These are phyloP conservation scores for Bryoerythrophyllum caledonicum DNA, from an alignment of 225 moss, liverwort and hornwort species.

Conservation along the genomic window DNA sequence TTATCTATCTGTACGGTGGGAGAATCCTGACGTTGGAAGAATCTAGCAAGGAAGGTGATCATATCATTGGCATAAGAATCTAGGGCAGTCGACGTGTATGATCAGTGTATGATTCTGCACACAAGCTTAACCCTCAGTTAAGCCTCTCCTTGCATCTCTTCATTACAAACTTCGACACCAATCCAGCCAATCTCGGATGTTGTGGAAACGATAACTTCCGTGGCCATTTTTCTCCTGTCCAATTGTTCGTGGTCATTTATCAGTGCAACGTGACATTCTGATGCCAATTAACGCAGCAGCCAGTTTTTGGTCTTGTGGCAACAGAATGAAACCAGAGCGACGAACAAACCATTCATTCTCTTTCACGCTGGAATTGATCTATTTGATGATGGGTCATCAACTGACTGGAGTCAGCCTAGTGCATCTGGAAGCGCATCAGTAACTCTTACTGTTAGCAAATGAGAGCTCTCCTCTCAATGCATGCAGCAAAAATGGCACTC, in stretches of 20 bases:
- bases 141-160: background rate
- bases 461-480: background rate
- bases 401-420: background rate
- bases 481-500: too few species aligned
- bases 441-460: constrained; percentile 6
- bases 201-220: background rate
- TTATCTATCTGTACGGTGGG: background rate
- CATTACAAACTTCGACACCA: background rate
- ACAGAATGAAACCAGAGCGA: background rate
- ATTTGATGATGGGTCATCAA: background rate
- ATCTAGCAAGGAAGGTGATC: background rate
- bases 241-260: background rate
- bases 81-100: background rate
- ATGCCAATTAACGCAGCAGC: background rate
- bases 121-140: too few species aligned
- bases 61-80: background rate
- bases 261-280: background rate
- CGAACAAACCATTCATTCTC: background rate
- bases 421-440: constrained; percentile 3
- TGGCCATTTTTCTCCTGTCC: background rate
- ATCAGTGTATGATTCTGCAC: background rate
- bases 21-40: constrained; percentile 10
- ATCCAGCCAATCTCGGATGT: background rate
- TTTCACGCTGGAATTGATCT: background rate
- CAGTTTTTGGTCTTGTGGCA: background rate